Evolutionary conservation across 371 early-diverging fungal species (phyloP), one percentile per base, ranked within the genome.

Genomic region (Rhizopus microsporus): DNA sequence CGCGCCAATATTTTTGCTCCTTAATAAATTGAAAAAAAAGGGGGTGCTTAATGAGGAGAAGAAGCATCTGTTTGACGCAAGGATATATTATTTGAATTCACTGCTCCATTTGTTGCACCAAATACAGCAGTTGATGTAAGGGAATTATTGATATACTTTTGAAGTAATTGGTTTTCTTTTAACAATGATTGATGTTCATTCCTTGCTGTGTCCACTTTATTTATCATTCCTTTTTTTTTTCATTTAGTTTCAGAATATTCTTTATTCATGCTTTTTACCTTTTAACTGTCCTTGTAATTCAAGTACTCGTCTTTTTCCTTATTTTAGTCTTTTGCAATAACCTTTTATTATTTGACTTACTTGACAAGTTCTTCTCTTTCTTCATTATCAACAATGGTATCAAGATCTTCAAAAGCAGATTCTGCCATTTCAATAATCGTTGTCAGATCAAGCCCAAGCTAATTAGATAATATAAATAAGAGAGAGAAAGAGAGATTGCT

Each of bases 71-170:
- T 54, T 49, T 55, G 50, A 44, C 65, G 54, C 35, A 60, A 47
- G 37, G 60, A 49, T 38, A 68, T 62, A 39, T 67, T 63, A 37
- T 67, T 63, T 12, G 69, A 49, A 53, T 69, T 60, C 9, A 74
- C 54, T 4, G 71, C 78, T 31, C 78, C 78, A 53, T 73, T 71
- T 4, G 80, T 80, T 0, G 80, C 80, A n/a, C 80, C 80, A 75
- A 80, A 80, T 15, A 80, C 80, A 5, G 80, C 80, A 7, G 80
- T 80, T 4, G 80, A 80, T 12, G 80, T 80, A 37, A 80, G 67
- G 4, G 80, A 80, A 40, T 80, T 80, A 35, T 77, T 77, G 31
- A 80, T 80, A 34, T 80, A 80, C 38, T 80, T 80, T 54, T 80
- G 80, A 31, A 80, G 49, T 63, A 80, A 64, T 38, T 80, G 80